Evolutionary conservation across 2,329 filamentous ascomycete species (phyloP).

Genomic region (Epichloe bromicola): DNA sequence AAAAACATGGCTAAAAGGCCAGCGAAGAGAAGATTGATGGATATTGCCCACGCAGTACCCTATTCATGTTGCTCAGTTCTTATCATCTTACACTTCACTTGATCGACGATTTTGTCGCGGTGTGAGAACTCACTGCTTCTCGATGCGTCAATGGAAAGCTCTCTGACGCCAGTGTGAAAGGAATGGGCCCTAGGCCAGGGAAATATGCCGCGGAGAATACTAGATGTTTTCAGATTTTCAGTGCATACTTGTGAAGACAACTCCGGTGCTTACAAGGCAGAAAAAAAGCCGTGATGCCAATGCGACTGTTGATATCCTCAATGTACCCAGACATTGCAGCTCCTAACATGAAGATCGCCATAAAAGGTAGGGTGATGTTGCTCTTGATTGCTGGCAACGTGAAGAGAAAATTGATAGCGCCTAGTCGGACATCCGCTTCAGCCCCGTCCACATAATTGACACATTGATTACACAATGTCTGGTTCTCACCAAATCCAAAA

Average conservation of each 20-base stretch:
- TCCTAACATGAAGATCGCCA: constrained; percentile 28
- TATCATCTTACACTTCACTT: not conserved
- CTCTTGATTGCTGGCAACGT: constrained; percentile 24
- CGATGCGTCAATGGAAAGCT: constrained; percentile 36
- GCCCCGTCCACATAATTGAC: not conserved
- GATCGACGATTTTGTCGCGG: not conserved
- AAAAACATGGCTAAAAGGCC: constrained; percentile 32
- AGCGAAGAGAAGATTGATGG: constrained; percentile 33
- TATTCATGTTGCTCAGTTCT: constrained; percentile 5
- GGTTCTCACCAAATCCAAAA: constrained; percentile 18
- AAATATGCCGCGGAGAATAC: no score
- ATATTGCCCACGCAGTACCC: constrained; percentile 34
- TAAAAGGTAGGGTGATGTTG: constrained; percentile 28
- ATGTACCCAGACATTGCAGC: constrained; percentile 23
- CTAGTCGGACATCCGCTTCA: constrained; percentile 5
- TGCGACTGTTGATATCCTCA: constrained; percentile 7
- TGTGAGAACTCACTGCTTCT: constrained; percentile 22
- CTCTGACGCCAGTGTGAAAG: constrained; percentile 37
- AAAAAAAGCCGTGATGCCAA: constrained; percentile 23
- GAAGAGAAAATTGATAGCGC: constrained; percentile 29
- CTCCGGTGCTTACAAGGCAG: constrained; percentile 16
- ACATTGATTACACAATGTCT: not conserved
- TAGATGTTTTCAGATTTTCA: not conserved
- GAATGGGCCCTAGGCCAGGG: constrained; percentile 21
- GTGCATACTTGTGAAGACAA: not conserved